A percentile compares a stretch with the other conserved stretches of the same genome.
These are phyloP conservation scores for Paratrimastix pyriformis DNA, from an alignment of 78 protist species.

Conservation along the genomic window DNA sequence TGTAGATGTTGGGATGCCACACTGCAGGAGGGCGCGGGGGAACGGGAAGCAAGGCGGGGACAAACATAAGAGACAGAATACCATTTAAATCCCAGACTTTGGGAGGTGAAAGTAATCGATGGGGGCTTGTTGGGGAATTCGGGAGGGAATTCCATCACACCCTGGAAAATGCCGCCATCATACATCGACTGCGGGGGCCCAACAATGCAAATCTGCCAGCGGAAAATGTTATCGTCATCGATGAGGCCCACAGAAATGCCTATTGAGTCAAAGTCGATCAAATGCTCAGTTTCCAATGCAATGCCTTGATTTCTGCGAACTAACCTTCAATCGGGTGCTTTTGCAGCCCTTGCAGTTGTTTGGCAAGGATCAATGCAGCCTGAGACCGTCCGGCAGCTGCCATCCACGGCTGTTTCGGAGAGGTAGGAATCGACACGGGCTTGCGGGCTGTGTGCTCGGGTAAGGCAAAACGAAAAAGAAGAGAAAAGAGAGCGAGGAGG, in stretches of 20 bases:
- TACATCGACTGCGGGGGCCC: not conserved
- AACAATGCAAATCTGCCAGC: not conserved
- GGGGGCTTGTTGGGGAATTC: slow-evolving; percentile 19
- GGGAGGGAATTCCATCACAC: slow-evolving; percentile 1
- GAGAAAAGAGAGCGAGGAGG: too few relatives aligned
- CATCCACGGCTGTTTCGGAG: too few relatives aligned
- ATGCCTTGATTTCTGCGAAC: not conserved
- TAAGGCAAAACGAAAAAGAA: too few relatives aligned
- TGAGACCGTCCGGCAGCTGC: not conserved
- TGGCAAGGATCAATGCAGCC: not conserved
- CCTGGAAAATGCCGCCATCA: slow-evolving; percentile 6
- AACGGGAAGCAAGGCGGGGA: too few relatives aligned
- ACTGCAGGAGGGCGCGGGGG: too few relatives aligned
- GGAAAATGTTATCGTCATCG: not conserved
- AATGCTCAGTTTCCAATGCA: not conserved
- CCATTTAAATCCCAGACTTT: too few relatives aligned
- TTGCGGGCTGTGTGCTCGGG: too few relatives aligned
- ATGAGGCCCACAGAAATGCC: not conserved
- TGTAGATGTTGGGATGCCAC: slow-evolving; percentile 24
- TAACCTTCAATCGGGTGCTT: slow-evolving; percentile 9
- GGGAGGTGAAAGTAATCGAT: not conserved
- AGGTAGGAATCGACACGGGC: too few relatives aligned
- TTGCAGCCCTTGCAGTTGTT: not conserved
- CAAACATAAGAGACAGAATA: too few relatives aligned
- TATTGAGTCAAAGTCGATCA: not conserved